Base-by-base conservation (phyloP, 139 green algal genomes). In the Haematococcus sp. region DNA sequence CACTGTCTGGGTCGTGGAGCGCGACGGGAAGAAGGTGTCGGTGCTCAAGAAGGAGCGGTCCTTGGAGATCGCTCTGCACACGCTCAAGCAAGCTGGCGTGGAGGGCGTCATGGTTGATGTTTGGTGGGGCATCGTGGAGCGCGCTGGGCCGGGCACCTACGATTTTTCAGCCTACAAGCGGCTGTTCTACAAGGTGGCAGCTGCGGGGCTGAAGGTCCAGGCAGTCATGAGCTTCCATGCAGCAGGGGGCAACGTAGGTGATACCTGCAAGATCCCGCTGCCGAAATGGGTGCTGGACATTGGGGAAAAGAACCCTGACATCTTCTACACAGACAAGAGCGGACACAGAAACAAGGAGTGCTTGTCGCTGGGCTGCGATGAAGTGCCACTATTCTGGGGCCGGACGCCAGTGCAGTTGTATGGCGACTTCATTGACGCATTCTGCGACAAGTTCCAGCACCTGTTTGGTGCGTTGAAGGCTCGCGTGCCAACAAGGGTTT, bases 71-170 rank as follows among this genome's bases (percentile, higher is more conserved):
- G 92, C 88, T 17, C 80, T 97, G 68, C 84, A 91, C 58, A 93
- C 89, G 54, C 79, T 98, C 16, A 88, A 91, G 52, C 79, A 92
- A n/a, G 91, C 92, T 0, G 93, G 92, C 11, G 85, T 97, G 34
- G 90, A 97, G 71, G 93, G 93, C 30, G 89, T 97, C 23, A 97
- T 97, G 93, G 89, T 97, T 7, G 93, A 97, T 68, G 90, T 97
- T 1, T 97, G 93, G 93, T 97, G 93, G 93, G 91, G 91, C 68
- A 90, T 97, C 27, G 89, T 86, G 11, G 92, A 97, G 81, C 78
- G 90, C 0, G 82, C 74, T 0, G 92, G 87, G 25, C 92, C 92
- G 0, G 33, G 72, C 2, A 67, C 83, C 40, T 97, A 97, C 71
- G 92, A 97, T 84, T 97, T 95, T 55, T 86, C 84, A 9, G 93